Percentiles rank a stretch among this genome's conserved stretches.
Conservation (phyloP, 2,329 filamentous ascomycete species). For the Pseudogymnoascus verrucosus region DNA sequence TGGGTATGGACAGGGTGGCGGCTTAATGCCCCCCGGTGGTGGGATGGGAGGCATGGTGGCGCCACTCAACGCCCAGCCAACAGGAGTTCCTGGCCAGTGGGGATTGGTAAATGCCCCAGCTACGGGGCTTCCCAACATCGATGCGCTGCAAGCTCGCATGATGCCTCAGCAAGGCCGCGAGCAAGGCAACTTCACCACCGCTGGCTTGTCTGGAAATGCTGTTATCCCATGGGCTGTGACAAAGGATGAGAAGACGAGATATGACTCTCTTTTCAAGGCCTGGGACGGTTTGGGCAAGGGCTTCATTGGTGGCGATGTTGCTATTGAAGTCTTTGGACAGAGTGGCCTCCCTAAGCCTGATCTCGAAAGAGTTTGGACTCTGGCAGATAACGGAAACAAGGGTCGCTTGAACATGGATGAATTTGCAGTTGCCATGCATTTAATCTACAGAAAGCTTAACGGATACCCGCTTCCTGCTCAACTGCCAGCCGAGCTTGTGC, state of each 20-base stretch:
- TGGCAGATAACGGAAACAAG: conserved; percentile 89
- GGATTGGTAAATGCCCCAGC: conserved; percentile 94
- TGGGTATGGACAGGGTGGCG: conserved; percentile 55
- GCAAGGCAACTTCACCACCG: conserved; percentile 70
- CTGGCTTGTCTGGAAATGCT: conserved; percentile 84
- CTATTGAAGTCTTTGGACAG: conserved; percentile 95
- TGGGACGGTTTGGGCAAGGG: conserved; percentile 96
- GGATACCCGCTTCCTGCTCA: conserved; percentile 85
- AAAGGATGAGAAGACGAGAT: conserved; percentile 96
- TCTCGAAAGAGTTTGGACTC: conserved; percentile 86
- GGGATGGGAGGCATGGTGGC: conserved; percentile 48
- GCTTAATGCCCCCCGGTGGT: conserved; percentile 48
- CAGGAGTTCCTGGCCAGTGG: conserved; percentile 89
- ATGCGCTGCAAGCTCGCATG: conserved; percentile 84
- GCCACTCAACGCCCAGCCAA: conserved; percentile 84
- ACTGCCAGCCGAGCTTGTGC: conserved; percentile 84
- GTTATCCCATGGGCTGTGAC: conserved; percentile 98
- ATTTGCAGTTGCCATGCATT: conserved; percentile 96
- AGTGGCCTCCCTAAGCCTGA: conserved; percentile 88
- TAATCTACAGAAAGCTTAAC: conserved; percentile 96
- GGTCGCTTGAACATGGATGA: conserved; percentile 92
- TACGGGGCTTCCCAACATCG: conserved; percentile 84
- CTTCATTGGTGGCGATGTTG: conserved; percentile 82
- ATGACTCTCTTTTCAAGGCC: conserved; percentile 87
- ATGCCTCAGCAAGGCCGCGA: conserved; percentile 96